phyloP scores from a whole-genome alignment of 768 basidiomycete genomes.

The Dictyophora rubrovolvata region DNA sequence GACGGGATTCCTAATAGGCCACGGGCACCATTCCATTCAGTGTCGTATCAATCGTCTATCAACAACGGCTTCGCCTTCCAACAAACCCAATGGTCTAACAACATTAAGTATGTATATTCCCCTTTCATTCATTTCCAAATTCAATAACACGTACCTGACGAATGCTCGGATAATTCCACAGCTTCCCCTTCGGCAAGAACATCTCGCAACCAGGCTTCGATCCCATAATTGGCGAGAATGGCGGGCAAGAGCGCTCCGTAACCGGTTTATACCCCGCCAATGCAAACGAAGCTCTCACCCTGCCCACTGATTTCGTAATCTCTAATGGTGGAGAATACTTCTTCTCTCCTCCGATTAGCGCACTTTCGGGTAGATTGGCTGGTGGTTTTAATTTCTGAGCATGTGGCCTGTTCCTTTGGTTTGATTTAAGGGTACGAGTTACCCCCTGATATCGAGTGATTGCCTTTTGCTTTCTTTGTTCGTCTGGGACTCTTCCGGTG shows the following conservation, averaged over 20 bases:
- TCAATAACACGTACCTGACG: slow-evolving; percentile 14
- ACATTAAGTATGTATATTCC: background rate
- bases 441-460: background rate
- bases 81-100: slow-evolving; percentile 9
- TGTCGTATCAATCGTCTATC: slow-evolving; percentile 27
- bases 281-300: slow-evolving; percentile 9
- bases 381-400: background rate
- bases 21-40: slow-evolving; percentile 19
- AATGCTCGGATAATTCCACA: background rate
- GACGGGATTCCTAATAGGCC: background rate
- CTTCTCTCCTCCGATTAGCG: slow-evolving; percentile 39
- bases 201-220: slow-evolving; percentile 31
- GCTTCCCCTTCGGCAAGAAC: slow-evolving; percentile 10
- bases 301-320: slow-evolving; percentile 27
- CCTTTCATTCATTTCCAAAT: background rate
- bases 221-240: slow-evolving; percentile 18
- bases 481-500: too few relatives aligned
- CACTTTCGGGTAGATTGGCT: slow-evolving; percentile 16
- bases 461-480: background rate
- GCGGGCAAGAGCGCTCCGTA: slow-evolving; percentile 11
- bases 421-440: too few relatives aligned
- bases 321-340: slow-evolving; percentile 45
- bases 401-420: too few relatives aligned
- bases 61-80: slow-evolving; percentile 29
- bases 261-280: slow-evolving; percentile 17